Evolutionary conservation across 2,329 filamentous ascomycete species (phyloP), one percentile per base, ranked within the genome.

Genomic region (Colletotrichum sp.): DNA sequence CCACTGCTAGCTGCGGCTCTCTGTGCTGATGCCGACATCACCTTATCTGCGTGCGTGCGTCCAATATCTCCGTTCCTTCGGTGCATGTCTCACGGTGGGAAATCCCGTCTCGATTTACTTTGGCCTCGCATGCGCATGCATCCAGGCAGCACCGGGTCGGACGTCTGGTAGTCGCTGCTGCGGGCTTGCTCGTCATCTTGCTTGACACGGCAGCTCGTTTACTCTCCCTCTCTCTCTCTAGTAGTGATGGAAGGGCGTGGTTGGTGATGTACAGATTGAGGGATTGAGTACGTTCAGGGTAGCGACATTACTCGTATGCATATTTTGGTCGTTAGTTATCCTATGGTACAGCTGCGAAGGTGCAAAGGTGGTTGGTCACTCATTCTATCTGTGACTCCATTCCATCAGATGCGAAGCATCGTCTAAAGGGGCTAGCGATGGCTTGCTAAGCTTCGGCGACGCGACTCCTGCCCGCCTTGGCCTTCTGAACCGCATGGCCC

Each of bases 401-500:
- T n/a, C 30, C 19, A 39, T 44, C 52, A 34, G 19, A n/a, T 27
- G 48, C 27, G 28, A 25, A 34, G 34, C 64, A 28, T 30, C 25
- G 28, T 52, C 30, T 12, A 34, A 64, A 64, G 11, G 32, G 22
- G 34, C 48, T 63, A 19, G 39, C 16, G 22, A 61, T n/a, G 12
- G 25, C 57, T 13, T 22, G 64, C 74, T 75, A 76, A 27, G 48
- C 71, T 69, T 48, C 59, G 52, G 52, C 28, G 19, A 55, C 27
- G 6, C 59, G 27, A 25, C 30, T 61, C 25, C 22, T 52, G 22
- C 59, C 30, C 12, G 15, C 25, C 61, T 71, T 71, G 12, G 32
- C 34, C 64, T 39, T 36, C 27, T 63, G 71, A 27, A 22, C 36
- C 57, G 8, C 64, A 30, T 27, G 34, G 2, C 93, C 91, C 75